A percentile compares a stretch with the other conserved stretches of the same genome.
Evolutionary conservation across 345 rosid species (phyloP).

Genomic region (Ricinus communis): DNA sequence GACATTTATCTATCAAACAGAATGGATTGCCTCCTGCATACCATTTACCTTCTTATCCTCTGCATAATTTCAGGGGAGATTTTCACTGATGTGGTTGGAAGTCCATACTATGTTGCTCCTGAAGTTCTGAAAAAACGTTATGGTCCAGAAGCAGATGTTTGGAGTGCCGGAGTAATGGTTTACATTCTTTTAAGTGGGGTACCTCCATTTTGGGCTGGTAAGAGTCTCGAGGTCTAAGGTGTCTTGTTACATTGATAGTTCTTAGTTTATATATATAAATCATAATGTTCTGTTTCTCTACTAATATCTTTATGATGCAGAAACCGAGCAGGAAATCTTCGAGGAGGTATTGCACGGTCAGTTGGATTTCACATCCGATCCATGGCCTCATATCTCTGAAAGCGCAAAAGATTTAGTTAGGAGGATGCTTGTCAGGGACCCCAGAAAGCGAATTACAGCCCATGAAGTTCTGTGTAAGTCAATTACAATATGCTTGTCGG

Average conservation of each 20-base stretch:
- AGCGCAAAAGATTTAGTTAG: slow-evolving; percentile 81
- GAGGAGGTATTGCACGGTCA: slow-evolving; percentile 73
- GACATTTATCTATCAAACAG: too few relatives aligned
- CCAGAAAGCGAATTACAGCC: slow-evolving; percentile 60
- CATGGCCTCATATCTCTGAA: slow-evolving; percentile 84
- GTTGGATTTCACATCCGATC: slow-evolving; percentile 76
- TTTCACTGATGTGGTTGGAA: slow-evolving; percentile 82
- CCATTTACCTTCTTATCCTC: background rate
- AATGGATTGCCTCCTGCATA: too few relatives aligned
- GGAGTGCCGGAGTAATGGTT: slow-evolving; percentile 93
- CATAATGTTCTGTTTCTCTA: background rate
- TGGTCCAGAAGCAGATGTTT: slow-evolving; percentile 84
- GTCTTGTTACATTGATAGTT: background rate
- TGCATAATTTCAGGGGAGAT: slow-evolving; percentile 52
- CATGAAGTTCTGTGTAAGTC: slow-evolving; percentile 78
- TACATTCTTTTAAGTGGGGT: slow-evolving; percentile 80
- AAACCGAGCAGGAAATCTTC: slow-evolving; percentile 78
- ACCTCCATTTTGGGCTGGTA: slow-evolving; percentile 98
- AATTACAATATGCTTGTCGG: background rate
- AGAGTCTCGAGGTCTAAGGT: slow-evolving; percentile 1
- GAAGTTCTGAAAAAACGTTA: slow-evolving; percentile 66
- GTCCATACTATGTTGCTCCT: slow-evolving; percentile 92
- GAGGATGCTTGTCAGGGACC: slow-evolving; percentile 74
- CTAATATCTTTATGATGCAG: slow-evolving; percentile 27
- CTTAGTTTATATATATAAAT: background rate